phyloP scores from a whole-genome alignment of 2,329 filamentous ascomycete species.

The Neoscytalidium dimidiatum region DNA sequence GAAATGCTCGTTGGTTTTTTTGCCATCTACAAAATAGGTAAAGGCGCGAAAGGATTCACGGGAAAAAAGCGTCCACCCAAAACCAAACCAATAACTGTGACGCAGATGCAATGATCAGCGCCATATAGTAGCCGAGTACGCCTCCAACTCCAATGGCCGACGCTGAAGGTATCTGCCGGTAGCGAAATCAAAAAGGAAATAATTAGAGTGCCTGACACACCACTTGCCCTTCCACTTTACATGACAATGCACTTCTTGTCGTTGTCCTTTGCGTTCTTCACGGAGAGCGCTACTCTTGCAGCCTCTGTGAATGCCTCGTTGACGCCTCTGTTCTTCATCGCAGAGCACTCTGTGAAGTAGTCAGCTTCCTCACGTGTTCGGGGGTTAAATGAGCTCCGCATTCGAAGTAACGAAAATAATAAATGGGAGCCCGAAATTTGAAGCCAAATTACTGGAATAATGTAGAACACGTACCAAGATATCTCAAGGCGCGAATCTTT shows the following conservation, averaged over 20 bases:
- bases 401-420: background rate
- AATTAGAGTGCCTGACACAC: background rate
- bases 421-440: background rate
- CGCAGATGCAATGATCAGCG: background rate
- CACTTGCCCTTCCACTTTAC: slow-evolving; percentile 25
- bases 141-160: slow-evolving; percentile 14
- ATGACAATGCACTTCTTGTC: slow-evolving; percentile 45
- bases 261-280: slow-evolving; percentile 54
- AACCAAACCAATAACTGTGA: background rate
- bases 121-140: slow-evolving; percentile 12
- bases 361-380: slow-evolving; percentile 17
- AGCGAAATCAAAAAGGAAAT: slow-evolving; percentile 12
- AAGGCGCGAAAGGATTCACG: background rate
- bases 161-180: slow-evolving; percentile 19
- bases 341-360: slow-evolving; percentile 77
- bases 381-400: background rate
- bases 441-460: background rate
- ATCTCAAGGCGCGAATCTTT: slow-evolving; percentile 87
- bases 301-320: slow-evolving; percentile 99
- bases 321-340: slow-evolving; percentile 96
- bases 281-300: slow-evolving; percentile 79
- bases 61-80: background rate
- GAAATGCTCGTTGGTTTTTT: slow-evolving; percentile 10
- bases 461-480: slow-evolving; percentile 63
- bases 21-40: background rate